Evolutionary conservation across 2,329 filamentous ascomycete species (phyloP).

Genomic region (Fusarium protoensiforme): DNA sequence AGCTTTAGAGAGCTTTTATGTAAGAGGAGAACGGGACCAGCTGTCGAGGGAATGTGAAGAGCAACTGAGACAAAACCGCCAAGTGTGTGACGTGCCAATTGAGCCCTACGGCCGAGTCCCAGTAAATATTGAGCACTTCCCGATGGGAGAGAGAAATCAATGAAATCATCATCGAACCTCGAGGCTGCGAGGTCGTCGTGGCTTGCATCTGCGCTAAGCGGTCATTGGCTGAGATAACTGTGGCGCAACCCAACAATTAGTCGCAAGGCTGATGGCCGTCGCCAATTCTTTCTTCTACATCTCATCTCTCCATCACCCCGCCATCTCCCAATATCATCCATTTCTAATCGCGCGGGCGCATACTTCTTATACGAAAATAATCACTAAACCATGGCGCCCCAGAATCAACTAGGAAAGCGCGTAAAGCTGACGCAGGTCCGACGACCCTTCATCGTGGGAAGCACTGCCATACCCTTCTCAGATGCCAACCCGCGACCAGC

Average conservation of each 20-base stretch:
- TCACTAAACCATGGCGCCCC: constrained; percentile 64
- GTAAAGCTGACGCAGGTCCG: constrained; percentile 73
- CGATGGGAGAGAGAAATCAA: constrained; percentile 32
- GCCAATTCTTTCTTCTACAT: neutral
- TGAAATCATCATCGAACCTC: constrained; percentile 42
- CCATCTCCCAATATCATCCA: neutral
- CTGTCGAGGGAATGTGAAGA: neutral
- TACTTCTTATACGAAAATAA: neutral
- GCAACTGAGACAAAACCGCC: neutral
- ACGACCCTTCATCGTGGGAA: constrained; percentile 79
- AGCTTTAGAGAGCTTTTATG: neutral
- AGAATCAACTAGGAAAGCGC: constrained; percentile 69
- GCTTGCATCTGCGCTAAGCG: constrained; percentile 1
- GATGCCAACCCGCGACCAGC: constrained; percentile 82
- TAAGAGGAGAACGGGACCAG: neutral
- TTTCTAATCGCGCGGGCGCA: neutral
- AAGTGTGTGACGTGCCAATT: constrained; percentile 19
- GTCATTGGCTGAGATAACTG: constrained; percentile 25
- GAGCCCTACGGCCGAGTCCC: constrained; percentile 3
- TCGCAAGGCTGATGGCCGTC: constrained; percentile 19
- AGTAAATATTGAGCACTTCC: constrained; percentile 3
- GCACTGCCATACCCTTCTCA: constrained; percentile 82
- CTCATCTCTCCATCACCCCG: constrained; percentile 1
- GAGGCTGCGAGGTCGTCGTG: constrained; percentile 34
- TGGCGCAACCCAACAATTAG: constrained; percentile 8